These are phyloP conservation scores for Pugionium dolabratum DNA, from an alignment of 345 rosid genomes.

Conservation along the genomic window DNA sequence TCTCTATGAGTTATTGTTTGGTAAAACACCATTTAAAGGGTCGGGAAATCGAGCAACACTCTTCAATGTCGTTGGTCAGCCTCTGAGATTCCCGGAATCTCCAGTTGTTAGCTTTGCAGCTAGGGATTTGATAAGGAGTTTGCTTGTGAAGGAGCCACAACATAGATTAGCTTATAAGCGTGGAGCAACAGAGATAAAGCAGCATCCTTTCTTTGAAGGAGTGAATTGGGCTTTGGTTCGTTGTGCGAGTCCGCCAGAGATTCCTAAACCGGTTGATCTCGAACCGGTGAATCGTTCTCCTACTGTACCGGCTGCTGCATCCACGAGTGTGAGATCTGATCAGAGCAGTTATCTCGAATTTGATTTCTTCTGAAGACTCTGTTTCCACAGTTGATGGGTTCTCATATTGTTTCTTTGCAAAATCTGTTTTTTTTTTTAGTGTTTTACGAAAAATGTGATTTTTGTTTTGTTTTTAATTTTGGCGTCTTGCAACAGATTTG, in stretches of 20 bases:
- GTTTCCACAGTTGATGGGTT: too few species aligned
- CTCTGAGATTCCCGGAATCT: conserved; percentile 70
- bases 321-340: conserved; percentile 54
- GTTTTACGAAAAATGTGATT: conserved; percentile 9
- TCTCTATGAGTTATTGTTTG: conserved; percentile 70
- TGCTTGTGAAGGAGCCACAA: conserved; percentile 81
- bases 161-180: conserved; percentile 74
- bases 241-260: conserved; percentile 78
- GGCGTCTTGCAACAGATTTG: conserved; percentile 34
- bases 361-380: conserved; percentile 58
- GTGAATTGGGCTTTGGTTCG: conserved; percentile 84
- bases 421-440: not conserved
- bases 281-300: conserved; percentile 45
- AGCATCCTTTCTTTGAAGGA: conserved; percentile 83
- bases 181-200: conserved; percentile 83
- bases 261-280: conserved; percentile 69
- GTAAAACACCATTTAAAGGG: conserved; percentile 87
- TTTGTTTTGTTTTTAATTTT: not conserved
- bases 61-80: conserved; percentile 78
- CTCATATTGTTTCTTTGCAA: conserved; percentile 16
- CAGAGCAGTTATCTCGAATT: conserved; percentile 66
- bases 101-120: conserved; percentile 75
- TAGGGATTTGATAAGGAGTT: conserved; percentile 72
- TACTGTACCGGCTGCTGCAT: conserved; percentile 33
- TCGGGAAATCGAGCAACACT: conserved; percentile 79